Evolutionary conservation across 345 rosid genomes (phyloP).

Genomic region (Eucalyptus marginata): DNA sequence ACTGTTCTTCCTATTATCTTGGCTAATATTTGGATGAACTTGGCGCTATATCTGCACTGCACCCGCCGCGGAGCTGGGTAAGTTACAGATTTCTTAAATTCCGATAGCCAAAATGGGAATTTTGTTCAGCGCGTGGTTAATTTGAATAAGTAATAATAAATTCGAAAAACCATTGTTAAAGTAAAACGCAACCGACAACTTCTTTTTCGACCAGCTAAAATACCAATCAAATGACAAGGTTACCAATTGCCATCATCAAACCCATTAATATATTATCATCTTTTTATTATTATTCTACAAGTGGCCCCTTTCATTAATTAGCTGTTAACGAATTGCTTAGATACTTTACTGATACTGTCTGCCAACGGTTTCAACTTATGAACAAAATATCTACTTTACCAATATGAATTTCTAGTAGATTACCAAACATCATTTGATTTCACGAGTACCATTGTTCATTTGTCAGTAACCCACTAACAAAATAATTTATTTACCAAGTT

Average conservation of each 20-base stretch:
- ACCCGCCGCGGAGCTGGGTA: no score
- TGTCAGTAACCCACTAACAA: background rate
- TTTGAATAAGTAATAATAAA: background rate
- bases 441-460: background rate
- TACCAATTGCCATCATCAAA: background rate
- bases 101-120: background rate
- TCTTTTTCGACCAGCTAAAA: background rate
- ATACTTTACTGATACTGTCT: background rate
- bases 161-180: background rate
- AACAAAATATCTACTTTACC: background rate
- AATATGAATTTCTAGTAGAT: background rate
- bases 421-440: background rate
- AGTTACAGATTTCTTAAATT: background rate
- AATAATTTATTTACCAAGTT: background rate
- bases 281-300: background rate
- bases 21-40: background rate
- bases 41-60: background rate
- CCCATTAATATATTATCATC: background rate
- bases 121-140: background rate
- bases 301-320: background rate
- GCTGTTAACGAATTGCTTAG: no score
- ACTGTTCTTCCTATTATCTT: background rate
- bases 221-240: background rate
- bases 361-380: background rate
- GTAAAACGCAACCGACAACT: background rate